Evolutionary conservation across 495 filamentous ascomycete genomes (phyloP), one percentile per base, ranked within the genome.

Genomic region (Bacidia rubella): DNA sequence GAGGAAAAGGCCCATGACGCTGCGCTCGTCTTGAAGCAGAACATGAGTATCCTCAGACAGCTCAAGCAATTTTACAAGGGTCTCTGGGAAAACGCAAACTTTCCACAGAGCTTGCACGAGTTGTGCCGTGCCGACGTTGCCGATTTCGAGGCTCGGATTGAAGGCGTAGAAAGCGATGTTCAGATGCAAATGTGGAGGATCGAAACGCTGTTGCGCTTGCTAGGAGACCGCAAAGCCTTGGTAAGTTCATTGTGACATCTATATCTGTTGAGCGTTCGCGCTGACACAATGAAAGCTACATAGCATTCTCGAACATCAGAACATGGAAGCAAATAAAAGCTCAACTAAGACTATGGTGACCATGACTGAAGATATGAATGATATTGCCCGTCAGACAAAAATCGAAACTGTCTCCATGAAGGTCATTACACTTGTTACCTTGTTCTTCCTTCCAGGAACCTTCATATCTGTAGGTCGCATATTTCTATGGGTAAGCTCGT

Each of bases 401-500:
- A 57, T 59, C 22, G 66, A 70, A 52, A 69, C 68, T 0, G 57
- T 66, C 1, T 69, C 67, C n/a, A 70, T 70, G 66, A 62, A 65
- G 25, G 55, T 66, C 49, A 70, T 70, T 42, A 68, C 68, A 0
- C 55, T 70, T 11, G 65, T 70, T 1, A 70, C 68, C 2, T 47
- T 70, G 12, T 63, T 70, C 51, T 70, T 70, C 56, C 51, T 70
- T 10, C 66, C 68, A 11, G 67, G 66, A 7, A 70, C 67, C 3
- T 70, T 70, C 45, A 57, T 70, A 26, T 59, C 67, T 15, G 67
- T 70, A 65, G 54, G 64, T 54, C 27, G 15, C 7, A 3, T 48
- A 11, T 25, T 49, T 22, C 17, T 17, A 17, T n/a, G 32, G 32
- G 32, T 39, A 39, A 46, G 42, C 12, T 46, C n/a, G 9, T 39